These are phyloP conservation scores for Aspergillus ustus DNA, from an alignment of 2,329 filamentous ascomycete species.

Conservation along the genomic window DNA sequence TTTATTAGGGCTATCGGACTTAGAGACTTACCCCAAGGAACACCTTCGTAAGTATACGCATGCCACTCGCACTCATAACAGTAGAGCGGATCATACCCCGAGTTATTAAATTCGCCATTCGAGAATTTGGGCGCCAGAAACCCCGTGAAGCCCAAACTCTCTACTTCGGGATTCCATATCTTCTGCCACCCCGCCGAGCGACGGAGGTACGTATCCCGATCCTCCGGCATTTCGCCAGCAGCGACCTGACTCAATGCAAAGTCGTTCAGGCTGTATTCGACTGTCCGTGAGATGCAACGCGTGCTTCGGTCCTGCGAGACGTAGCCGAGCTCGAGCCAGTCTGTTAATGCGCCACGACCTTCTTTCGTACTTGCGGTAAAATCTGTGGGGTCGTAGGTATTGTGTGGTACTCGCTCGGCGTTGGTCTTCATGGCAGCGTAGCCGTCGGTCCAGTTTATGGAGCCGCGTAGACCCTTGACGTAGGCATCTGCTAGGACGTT, in stretches of 20 bases:
- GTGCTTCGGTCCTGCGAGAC: constrained; percentile 63
- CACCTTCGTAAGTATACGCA: constrained; percentile 64
- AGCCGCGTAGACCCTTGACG: constrained; percentile 68
- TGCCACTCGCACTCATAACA: constrained; percentile 71
- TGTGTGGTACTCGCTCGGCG: constrained; percentile 66
- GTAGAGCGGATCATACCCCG: constrained; percentile 52
- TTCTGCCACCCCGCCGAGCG: constrained; percentile 73
- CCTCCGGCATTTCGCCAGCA: constrained; percentile 52
- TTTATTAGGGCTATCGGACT: background rate
- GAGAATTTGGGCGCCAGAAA: constrained; percentile 61
- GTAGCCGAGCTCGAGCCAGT: constrained; percentile 69
- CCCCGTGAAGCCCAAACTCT: constrained; percentile 60
- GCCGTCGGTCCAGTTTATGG: constrained; percentile 67
- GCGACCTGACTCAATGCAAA: constrained; percentile 65
- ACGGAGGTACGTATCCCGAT: constrained; percentile 60
- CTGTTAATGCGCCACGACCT: constrained; percentile 69
- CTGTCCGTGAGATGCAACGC: constrained; percentile 66
- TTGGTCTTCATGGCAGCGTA: constrained; percentile 69
- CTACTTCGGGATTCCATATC: constrained; percentile 67
- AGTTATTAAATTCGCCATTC: constrained; percentile 54
- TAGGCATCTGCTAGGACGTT: constrained; percentile 75
- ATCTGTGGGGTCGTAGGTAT: constrained; percentile 61
- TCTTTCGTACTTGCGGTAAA: constrained; percentile 67
- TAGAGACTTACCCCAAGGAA: constrained; percentile 55
- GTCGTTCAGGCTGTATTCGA: constrained; percentile 70